Evolutionary conservation across 83 land plant genomes (phyloP).

Genomic region (Diphasiastrum complanatum): DNA sequence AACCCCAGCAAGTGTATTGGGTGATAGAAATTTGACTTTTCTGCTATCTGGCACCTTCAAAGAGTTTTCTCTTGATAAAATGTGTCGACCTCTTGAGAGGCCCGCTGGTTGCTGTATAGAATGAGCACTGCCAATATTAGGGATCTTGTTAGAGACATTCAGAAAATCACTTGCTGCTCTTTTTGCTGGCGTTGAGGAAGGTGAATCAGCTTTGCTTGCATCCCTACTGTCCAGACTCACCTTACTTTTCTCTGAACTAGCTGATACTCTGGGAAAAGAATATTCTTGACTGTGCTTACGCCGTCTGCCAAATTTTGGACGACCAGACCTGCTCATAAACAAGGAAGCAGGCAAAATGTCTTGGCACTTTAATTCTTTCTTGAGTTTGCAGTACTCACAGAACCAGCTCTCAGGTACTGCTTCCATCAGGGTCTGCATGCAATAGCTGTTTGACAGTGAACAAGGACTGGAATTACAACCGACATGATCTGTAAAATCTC

Average conservation of each 20-base stretch:
- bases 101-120: neutral
- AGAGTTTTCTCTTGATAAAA: constrained; percentile 19
- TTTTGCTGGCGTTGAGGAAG: constrained; percentile 25
- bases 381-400: constrained; percentile 69
- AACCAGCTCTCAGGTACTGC: constrained; percentile 82
- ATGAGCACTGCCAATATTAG: constrained; percentile 2
- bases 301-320: constrained; percentile 6
- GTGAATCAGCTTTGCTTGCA: constrained; percentile 17
- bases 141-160: constrained; percentile 1
- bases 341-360: constrained; percentile 28
- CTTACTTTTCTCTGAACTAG: constrained; percentile 24
- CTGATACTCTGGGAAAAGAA: constrained; percentile 11
- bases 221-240: constrained; percentile 8
- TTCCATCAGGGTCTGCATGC: constrained; percentile 58
- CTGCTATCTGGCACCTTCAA: constrained; percentile 19
- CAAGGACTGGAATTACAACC: neutral
- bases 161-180: constrained; percentile 29
- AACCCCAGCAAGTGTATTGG: constrained; percentile 6
- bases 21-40: constrained; percentile 21
- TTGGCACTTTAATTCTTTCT: constrained; percentile 31
- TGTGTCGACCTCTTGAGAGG: neutral
- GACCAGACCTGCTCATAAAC: neutral
- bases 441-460: constrained; percentile 43
- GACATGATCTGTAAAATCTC: neutral
- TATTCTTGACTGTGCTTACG: constrained; percentile 19